These are phyloP conservation scores for Hygrophila difformis DNA, from an alignment of 257 asterid genomes.

Conservation along the genomic window DNA sequence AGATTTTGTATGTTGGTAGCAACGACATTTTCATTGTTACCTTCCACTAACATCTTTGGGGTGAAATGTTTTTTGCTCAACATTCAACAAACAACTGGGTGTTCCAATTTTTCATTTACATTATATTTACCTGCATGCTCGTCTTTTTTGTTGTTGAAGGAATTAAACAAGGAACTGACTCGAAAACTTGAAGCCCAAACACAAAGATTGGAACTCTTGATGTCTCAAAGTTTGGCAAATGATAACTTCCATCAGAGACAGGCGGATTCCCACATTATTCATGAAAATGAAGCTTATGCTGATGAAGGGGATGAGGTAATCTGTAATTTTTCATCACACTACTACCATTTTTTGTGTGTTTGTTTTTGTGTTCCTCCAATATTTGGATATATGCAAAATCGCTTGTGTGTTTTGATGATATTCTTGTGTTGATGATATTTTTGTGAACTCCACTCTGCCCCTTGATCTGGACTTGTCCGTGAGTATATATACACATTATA, in stretches of 20 bases:
- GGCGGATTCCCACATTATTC: conserved; percentile 30
- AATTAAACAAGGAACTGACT: conserved; percentile 69
- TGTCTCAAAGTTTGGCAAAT: conserved; percentile 70
- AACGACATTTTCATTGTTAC: too few species aligned
- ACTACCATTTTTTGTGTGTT: neutral
- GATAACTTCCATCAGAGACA: conserved; percentile 47
- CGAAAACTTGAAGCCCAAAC: conserved; percentile 93
- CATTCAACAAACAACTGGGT: neutral
- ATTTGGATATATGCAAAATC: neutral
- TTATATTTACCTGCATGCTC: neutral
- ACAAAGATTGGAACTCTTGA: conserved; percentile 89
- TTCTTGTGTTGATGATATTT: too few species aligned
- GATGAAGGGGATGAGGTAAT: conserved; percentile 99
- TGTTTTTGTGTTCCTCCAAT: too few species aligned
- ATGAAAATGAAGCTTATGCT: conserved; percentile 49
- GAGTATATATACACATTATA: too few species aligned
- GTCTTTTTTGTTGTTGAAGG: conserved; percentile 34
- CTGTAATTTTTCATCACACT: conserved; percentile 1
- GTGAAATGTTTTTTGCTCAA: neutral
- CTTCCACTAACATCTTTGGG: too few species aligned
- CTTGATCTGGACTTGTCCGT: too few species aligned
- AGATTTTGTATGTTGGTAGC: too few species aligned
- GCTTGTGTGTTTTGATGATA: neutral
- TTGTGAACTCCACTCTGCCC: too few species aligned
- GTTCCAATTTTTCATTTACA: neutral